Evolutionary conservation across 345 rosid genomes (phyloP), one percentile per base, ranked within the genome.

Genomic region (Hypericum perforatum): DNA sequence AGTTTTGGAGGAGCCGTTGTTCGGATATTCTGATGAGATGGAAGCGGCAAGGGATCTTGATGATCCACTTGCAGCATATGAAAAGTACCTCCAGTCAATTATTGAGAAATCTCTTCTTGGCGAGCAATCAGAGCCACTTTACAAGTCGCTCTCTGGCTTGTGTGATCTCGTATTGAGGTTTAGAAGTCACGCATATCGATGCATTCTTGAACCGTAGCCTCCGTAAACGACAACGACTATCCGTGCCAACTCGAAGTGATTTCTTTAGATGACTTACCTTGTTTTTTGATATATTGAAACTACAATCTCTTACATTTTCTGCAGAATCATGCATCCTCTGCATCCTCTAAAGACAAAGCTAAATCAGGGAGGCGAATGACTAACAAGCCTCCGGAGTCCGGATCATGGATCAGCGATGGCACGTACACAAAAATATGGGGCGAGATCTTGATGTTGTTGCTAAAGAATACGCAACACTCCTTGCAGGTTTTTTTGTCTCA

Each of bases 1-100:
- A 70, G 96, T 92, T 39, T 72, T 92, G 81, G 98, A 92, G 75
- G 94, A 85, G 6, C 88, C 95, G 7, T 92, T 95, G 97, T 92
- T 91, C 57, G 69, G 82, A 57, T 92, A 88, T 68, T 78, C 83
- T 36, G 76, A 72, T 63, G 98, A 84, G 70, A 85, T 92, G 85
- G 97, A 83, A 74, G 81, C 67, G 38, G 91, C 98, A 57, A 82
- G 77, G 70, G 98, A 92, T 78, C 87, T 92, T 37, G 98, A 92
- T 64, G 98, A 92, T 72, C 86, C 88, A 45, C 91, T 92, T 57
- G 85, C 76, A 16, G 98, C 98, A 44, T 97, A 92, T 62, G 97
- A 89, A 58, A 84, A 88, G 67, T 92, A 88, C 61, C 95, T 89
- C 47, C 78, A 71, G 72, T 76, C 91, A 32, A 88, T 92, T 50